Evolutionary conservation across 129 eudicot species (phyloP).

Genomic region (Artemisia tridentata): DNA sequence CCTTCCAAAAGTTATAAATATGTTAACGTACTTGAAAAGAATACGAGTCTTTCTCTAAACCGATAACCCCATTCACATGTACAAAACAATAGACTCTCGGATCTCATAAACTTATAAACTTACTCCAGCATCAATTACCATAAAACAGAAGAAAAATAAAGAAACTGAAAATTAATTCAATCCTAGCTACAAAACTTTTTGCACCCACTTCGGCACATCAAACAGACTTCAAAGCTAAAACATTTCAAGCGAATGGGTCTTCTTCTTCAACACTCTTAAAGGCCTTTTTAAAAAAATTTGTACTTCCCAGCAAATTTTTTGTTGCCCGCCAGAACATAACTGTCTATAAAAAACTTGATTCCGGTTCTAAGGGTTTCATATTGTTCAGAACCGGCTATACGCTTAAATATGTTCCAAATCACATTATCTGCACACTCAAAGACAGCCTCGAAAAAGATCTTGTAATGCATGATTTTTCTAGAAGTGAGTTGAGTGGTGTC

Average conservation of each 20-base stretch:
- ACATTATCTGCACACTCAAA: constrained; percentile 54
- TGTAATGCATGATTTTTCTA: constrained; percentile 72
- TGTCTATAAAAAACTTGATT: constrained; percentile 57
- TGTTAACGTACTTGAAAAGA: background rate
- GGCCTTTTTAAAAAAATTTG: constrained; percentile 72
- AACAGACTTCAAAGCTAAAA: background rate
- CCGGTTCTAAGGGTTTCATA: constrained; percentile 65
- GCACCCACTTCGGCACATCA: background rate
- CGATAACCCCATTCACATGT: too few relatives aligned
- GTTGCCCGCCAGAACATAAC: constrained; percentile 44
- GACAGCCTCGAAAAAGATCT: constrained; percentile 68
- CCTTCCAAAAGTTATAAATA: background rate
- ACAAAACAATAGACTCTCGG: too few relatives aligned
- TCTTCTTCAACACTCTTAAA: constrained; percentile 65
- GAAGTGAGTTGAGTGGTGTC: constrained; percentile 51
- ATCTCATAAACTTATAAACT: too few relatives aligned
- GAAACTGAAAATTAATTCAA: background rate
- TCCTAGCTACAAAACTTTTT: constrained; percentile 25
- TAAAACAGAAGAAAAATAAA: background rate
- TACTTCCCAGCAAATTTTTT: constrained; percentile 45
- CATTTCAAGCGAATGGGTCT: constrained; percentile 25
- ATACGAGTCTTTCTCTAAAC: too few relatives aligned
- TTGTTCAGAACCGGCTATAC: constrained; percentile 67
- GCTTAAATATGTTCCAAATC: constrained; percentile 72
- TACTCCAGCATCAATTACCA: too few relatives aligned